phyloP scores from a whole-genome alignment of 257 asterid genomes.

The Solanum neorickii region DNA sequence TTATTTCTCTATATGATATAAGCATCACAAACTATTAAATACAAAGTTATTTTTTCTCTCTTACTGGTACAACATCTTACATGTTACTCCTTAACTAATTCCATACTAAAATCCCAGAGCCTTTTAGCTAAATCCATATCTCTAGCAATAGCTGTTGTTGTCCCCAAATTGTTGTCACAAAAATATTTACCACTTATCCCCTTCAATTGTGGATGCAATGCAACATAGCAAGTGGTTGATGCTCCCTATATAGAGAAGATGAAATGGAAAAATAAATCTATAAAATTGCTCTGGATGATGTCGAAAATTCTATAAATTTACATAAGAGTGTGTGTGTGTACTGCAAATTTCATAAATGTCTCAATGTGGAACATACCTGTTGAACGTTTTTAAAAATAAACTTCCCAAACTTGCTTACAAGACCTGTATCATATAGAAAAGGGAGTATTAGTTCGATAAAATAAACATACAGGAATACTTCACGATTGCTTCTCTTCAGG shows the following conservation, averaged over 20 bases:
- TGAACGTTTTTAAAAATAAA: conserved; percentile 37
- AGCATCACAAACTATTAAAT: neutral
- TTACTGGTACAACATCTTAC: neutral
- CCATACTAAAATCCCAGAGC: conserved; percentile 70
- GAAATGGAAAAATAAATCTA: neutral
- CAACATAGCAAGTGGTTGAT: conserved; percentile 63
- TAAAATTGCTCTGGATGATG: neutral
- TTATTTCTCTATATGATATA: no score
- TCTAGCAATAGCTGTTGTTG: conserved; percentile 19
- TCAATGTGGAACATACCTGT: conserved; percentile 8
- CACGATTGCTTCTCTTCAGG: neutral
- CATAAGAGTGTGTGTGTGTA: neutral
- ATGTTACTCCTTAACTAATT: conserved; percentile 13
- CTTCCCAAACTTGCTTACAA: conserved; percentile 26
- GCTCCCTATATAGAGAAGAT: conserved; percentile 42
- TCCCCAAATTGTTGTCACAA: conserved; percentile 43
- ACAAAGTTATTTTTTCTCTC: neutral
- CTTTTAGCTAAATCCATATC: conserved; percentile 41
- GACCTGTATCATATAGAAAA: conserved; percentile 17
- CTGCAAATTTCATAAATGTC: neutral
- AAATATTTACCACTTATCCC: conserved; percentile 60
- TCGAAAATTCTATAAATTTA: neutral
- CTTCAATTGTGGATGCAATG: conserved; percentile 54
- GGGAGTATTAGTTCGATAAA: neutral
- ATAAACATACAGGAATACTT: neutral